Evolutionary conservation across 768 basidiomycete species (phyloP), one percentile per base, ranked within the genome.

Genomic region (Dioszegia hungarica): DNA sequence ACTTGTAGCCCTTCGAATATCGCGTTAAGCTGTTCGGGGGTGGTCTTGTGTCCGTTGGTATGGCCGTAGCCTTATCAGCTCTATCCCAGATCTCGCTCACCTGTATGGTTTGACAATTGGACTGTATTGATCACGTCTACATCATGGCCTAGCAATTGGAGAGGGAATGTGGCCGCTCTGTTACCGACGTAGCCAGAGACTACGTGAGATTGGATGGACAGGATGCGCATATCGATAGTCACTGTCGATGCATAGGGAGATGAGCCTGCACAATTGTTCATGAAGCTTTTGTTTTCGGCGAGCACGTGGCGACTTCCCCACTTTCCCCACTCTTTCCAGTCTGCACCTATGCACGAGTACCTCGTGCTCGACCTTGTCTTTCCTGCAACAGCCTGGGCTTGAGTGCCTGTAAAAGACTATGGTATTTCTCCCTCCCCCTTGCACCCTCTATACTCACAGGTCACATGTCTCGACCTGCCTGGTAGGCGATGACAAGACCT

Each of bases 111-210:
- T 8, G 89, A 89, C 74, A 88, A 97, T 68, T 95, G 88, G 34
- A 97, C 93, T 0, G 90, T 90, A 70, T 92, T 93, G 20, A 94
- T 82, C 54, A 87, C 90, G 79, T 99, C 95, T 41, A 98, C 93
- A 64, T 99, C 91, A 77, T 87, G 98, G 11, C 91, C 94, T 41
- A 98, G 82, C 59, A 79, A 68, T 56, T 81, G 78, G 8, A 80
- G 68, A 8, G 78, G 79, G 61, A 80, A 80, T 81, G 89, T 80
- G 83, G 94, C 62, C 84, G 83, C 78, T 62, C 78, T 65, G 62
- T 79, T 79, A 25, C 79, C 94, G 6, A 93, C 94, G 68, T 94
- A 97, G 45, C 94, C 94, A 63, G 86, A 90, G 10, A 87, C 84
- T 56, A 97, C 94, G 68, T 97, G 94, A 2, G 88, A 90, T 67